These are phyloP conservation scores for Lepiota subincarnata DNA, from an alignment of 768 basidiomycete genomes.

Conservation along the genomic window DNA sequence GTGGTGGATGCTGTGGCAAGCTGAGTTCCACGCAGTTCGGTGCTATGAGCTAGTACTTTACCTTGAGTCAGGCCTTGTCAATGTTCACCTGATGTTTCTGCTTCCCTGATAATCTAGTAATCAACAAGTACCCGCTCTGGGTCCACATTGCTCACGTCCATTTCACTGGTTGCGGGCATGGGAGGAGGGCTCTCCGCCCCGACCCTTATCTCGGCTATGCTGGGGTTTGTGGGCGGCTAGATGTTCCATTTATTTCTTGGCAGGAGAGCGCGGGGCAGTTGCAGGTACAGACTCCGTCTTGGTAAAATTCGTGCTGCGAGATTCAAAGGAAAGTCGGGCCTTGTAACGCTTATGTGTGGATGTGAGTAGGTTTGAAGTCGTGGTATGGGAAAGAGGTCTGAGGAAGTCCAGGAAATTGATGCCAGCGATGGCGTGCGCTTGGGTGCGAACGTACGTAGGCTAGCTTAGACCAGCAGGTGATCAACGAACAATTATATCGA, in stretches of 20 bases:
- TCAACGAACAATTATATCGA: too few relatives aligned
- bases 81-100: slow-evolving; percentile 67
- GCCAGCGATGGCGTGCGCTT: slow-evolving; percentile 8
- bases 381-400: slow-evolving; percentile 28
- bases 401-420: slow-evolving; percentile 21
- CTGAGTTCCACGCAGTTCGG: too few relatives aligned
- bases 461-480: too few relatives aligned
- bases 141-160: slow-evolving; percentile 74
- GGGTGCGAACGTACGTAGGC: slow-evolving; percentile 10
- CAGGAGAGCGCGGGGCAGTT: slow-evolving; percentile 52
- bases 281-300: slow-evolving; percentile 35
- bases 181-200: slow-evolving; percentile 48
- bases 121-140: slow-evolving; percentile 76
- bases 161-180: too few relatives aligned
- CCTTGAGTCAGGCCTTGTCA: slow-evolving; percentile 51
- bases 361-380: slow-evolving; percentile 26
- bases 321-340: slow-evolving; percentile 49
- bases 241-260: slow-evolving; percentile 32
- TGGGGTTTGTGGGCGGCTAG: slow-evolving; percentile 48
- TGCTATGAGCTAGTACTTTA: too few relatives aligned
- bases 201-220: slow-evolving; percentile 46
- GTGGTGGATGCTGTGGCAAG: too few relatives aligned
- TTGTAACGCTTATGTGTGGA: slow-evolving; percentile 66
- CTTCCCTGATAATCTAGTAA: slow-evolving; percentile 62
- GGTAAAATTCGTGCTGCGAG: slow-evolving; percentile 23